A percentile compares a stretch with the other conserved stretches of the same genome.
phyloP scores from a whole-genome alignment of 352 stramenopile genomes.

The Globisporangium yorkense region DNA sequence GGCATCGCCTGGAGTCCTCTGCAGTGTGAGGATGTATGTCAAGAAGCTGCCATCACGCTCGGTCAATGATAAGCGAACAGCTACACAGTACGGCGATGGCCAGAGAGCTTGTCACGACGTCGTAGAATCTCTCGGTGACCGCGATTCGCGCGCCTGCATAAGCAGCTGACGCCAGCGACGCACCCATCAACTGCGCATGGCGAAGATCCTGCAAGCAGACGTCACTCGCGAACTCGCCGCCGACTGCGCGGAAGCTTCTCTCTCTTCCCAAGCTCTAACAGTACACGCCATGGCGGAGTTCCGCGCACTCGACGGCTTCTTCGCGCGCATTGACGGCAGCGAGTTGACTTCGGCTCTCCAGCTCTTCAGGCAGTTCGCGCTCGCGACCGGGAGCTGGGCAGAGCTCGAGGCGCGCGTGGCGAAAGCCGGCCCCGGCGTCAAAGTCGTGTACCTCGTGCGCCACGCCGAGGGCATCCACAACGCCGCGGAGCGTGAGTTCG shows the following conservation, averaged over 20 bases:
- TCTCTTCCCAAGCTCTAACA: not conserved
- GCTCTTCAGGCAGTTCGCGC: constrained; percentile 31
- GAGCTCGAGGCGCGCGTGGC: constrained; percentile 17
- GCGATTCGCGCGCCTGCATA: no score
- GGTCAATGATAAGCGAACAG: no score
- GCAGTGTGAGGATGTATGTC: no score
- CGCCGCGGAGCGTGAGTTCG: constrained; percentile 42
- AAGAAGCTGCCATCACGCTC: no score
- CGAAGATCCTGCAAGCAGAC: not conserved
- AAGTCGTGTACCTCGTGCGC: constrained; percentile 75
- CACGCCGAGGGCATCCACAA: constrained; percentile 76
- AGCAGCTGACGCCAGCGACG: not conserved
- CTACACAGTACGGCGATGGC: no score
- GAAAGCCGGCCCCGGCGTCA: constrained; percentile 22
- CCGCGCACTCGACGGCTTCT: constrained; percentile 27
- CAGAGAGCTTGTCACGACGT: no score
- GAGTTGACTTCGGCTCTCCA: not conserved
- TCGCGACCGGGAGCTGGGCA: constrained; percentile 21
- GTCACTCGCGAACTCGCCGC: not conserved
- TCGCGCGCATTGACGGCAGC: constrained; percentile 10
- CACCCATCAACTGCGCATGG: not conserved
- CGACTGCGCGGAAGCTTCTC: not conserved
- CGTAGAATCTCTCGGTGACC: no score
- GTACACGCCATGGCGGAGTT: constrained; percentile 2
- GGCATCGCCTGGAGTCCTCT: no score